Evolutionary conservation across 2,329 filamentous ascomycete species (phyloP), one percentile per base, ranked within the genome.

Genomic region (Botrytis medusae): DNA sequence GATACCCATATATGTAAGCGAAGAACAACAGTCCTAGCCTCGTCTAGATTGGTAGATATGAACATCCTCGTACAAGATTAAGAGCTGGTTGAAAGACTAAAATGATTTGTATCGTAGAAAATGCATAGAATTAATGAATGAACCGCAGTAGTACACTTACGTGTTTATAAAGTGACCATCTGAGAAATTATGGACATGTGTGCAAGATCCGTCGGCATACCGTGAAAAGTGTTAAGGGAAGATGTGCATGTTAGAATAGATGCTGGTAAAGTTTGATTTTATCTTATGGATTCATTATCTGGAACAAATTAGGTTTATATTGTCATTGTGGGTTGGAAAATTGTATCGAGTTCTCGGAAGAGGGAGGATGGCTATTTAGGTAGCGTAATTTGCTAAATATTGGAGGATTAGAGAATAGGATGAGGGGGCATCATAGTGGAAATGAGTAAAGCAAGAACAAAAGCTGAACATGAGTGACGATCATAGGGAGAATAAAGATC

Each of bases 401-500:
- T 5, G 0, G 12, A 14, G 25, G 5, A n/a, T n/a, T n/a, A 5
- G 12, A 7, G 4, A 6, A n/a, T n/a, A n/a, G 25, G 25, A 51
- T 7, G 22, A n/a, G 12, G n/a, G 2, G 2, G 5, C 14, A 7
- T n/a, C 1, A n/a, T 2, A 14, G 4, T 48, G 22, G 10, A n/a
- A 51, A 25, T 14, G 25, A 6, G 8, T 51, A 14, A 1, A 14
- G 12, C 4, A 51, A 6, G 22, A n/a, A 51, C 12, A 6, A 51
- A 6, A 51, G 4, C 20, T n/a, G 4, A 2, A 51, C 14, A 14
- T 51, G 1, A n/a, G 2, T 14, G 1, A 14, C 12, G 9, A n/a
- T 14, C 0, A 5, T n/a, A n/a, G 22, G 1, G 4, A n/a, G 14
- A n/a, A 25, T 0, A 14, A n/a, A 2, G 0, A n/a, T 25, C 25